These are phyloP conservation scores for Hypoxylon sp. DNA, from an alignment of 2,329 filamentous ascomycete species.

Conservation along the genomic window DNA sequence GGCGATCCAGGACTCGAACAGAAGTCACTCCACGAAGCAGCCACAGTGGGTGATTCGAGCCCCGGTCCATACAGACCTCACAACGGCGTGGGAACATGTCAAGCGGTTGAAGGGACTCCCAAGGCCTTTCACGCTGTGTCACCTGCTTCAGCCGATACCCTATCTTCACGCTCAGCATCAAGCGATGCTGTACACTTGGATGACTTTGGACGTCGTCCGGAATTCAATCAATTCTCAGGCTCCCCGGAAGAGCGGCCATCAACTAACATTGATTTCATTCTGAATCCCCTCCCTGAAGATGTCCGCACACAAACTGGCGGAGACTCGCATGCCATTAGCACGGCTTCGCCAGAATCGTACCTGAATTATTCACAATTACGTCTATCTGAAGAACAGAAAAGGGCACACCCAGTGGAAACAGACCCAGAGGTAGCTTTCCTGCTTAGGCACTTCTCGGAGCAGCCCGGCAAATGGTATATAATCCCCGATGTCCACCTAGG, in stretches of 20 bases:
- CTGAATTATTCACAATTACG: neutral
- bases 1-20: neutral
- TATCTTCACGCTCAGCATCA: neutral
- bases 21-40: neutral
- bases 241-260: neutral
- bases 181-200: neutral
- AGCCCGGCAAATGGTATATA: conserved; percentile 1
- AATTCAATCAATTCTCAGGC: neutral
- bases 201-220: neutral
- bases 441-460: conserved; percentile 5
- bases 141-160: neutral
- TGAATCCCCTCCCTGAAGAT: neutral
- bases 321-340: neutral
- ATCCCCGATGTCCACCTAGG: neutral
- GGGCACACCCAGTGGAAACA: neutral
- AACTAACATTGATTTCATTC: neutral
- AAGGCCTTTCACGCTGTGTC: neutral
- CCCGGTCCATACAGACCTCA: neutral
- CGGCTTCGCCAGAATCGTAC: neutral
- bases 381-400: conserved; percentile 1
- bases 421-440: conserved; percentile 4
- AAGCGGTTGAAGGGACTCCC: neutral
- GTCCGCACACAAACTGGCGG: neutral
- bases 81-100: neutral
- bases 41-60: neutral